A percentile compares a stretch with the other conserved stretches of the same genome.
Conservation (phyloP, 1,284 basidiomycete genomes). For the Grifola frondosa region DNA sequence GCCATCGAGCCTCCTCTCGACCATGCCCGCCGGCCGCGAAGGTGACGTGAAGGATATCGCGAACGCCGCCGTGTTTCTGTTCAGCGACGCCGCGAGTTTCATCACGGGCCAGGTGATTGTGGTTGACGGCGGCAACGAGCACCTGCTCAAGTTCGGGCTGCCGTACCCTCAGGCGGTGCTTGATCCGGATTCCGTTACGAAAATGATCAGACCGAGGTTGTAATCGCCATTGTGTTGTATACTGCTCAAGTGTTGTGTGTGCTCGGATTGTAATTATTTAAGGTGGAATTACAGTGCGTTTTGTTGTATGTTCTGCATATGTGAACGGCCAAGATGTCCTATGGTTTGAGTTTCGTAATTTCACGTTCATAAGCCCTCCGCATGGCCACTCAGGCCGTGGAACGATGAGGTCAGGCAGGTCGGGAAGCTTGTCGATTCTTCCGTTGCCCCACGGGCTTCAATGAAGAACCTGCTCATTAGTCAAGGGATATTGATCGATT, state of each 20-base stretch:
- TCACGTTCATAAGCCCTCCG: background rate
- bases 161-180: conserved; percentile 71
- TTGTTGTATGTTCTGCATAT: background rate
- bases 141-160: conserved; percentile 47
- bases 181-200: conserved; percentile 47
- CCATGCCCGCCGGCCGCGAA: conserved; percentile 60
- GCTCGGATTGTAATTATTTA: background rate
- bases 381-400: background rate
- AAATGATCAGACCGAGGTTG: conserved; percentile 42
- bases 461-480: too few species aligned
- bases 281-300: background rate
- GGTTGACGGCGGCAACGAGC: conserved; percentile 68
- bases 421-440: too few species aligned
- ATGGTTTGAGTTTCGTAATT: background rate
- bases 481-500: too few species aligned
- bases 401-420: background rate
- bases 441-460: too few species aligned
- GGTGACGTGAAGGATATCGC: conserved; percentile 78
- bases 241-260: background rate
- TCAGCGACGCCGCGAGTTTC: conserved; percentile 84
- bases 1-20: conserved; percentile 9
- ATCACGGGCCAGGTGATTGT: conserved; percentile 74
- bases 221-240: conserved; percentile 23
- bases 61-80: conserved; percentile 82
- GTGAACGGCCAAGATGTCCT: background rate